Evolutionary conservation across 257 asterid species (phyloP).

Genomic region (Plantago major): DNA sequence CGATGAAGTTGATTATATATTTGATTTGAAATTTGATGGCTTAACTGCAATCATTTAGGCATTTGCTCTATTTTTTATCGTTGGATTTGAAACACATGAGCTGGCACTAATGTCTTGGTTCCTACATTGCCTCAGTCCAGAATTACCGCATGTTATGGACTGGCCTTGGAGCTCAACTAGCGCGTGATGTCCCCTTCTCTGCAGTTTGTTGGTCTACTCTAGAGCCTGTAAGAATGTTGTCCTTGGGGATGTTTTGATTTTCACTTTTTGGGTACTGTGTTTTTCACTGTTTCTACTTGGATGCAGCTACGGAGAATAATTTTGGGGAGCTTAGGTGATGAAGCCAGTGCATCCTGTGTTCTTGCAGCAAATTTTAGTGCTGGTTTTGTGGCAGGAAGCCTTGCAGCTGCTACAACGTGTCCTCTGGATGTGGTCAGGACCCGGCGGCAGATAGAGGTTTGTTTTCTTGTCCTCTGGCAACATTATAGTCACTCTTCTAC

Average conservation of each 20-base stretch:
- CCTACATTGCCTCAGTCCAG: conserved; percentile 33
- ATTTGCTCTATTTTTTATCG: background rate
- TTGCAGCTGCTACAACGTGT: conserved; percentile 72
- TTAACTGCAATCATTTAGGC: background rate
- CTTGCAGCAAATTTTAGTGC: conserved; percentile 77
- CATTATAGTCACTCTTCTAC: no score
- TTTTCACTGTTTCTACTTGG: conserved; percentile 17
- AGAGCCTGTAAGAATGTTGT: conserved; percentile 61
- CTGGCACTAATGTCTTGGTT: background rate
- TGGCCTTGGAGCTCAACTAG: conserved; percentile 91
- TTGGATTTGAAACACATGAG: background rate
- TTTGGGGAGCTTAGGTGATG: conserved; percentile 45
- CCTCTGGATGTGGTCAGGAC: conserved; percentile 92
- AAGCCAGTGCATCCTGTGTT: conserved; percentile 39
- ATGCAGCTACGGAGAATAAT: conserved; percentile 64
- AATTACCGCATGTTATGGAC: conserved; percentile 72
- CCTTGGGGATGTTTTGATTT: background rate
- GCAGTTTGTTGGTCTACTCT: conserved; percentile 90
- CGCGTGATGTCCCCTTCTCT: conserved; percentile 92
- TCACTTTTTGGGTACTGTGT: background rate
- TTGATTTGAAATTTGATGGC: background rate
- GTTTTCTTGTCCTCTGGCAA: conserved; percentile 12
- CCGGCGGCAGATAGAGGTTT: conserved; percentile 79
- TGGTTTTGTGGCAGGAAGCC: conserved; percentile 78
- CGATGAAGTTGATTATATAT: background rate